Evolutionary conservation across 371 early-diverging fungal species (phyloP), one percentile per base, ranked within the genome.

Genomic region (Rhizopus sp.): DNA sequence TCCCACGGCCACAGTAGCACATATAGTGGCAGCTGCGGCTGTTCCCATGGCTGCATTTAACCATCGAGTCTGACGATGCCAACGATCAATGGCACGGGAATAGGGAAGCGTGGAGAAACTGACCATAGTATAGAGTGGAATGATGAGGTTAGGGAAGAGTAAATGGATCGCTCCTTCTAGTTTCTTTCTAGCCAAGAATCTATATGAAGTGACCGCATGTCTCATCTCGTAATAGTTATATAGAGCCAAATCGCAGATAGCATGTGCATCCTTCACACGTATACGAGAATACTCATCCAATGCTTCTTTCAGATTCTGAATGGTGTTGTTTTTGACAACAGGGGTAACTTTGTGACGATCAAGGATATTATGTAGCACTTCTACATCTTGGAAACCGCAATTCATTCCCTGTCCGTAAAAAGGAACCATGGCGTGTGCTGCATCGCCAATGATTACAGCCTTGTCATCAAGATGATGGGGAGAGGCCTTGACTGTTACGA

Each of bases 371-470:
- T 92, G 86, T 4, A 98, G 79, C 15, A 87, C 85, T 39, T 86
- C 79, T 13, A 93, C 84, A 62, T 98, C 99, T 68, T 98, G 95
- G 61, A 98, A 95, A 1, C 99, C 99, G 74, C 95, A 94, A 72
- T 98, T 98, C 97, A 98, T 96, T 3, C 98, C 98, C 63, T 95
- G 92, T 5, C 92, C 94, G 48, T 91, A 98, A 64, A 98, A 98
- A 5, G 98, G 98, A 0, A 98, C 97, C 96, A 97, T 97, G 29
- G 94, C 92, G 66, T 98, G 98, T 0, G 98, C 96, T 0, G 98
- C 95, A 68, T 98, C 98, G 30, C 98, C 98, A 37, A 98, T 65
- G 35, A 97, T 89, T 12, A 97, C 79, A 1, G 80, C 86, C 7
- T 80, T 82, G 53, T 88, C 82, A 44, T 83, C 73, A 72, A 90